Evolutionary conservation across 2,329 filamentous ascomycete genomes (phyloP), one percentile per base, ranked within the genome.

Genomic region (Sporothrix brunneoviolacea): DNA sequence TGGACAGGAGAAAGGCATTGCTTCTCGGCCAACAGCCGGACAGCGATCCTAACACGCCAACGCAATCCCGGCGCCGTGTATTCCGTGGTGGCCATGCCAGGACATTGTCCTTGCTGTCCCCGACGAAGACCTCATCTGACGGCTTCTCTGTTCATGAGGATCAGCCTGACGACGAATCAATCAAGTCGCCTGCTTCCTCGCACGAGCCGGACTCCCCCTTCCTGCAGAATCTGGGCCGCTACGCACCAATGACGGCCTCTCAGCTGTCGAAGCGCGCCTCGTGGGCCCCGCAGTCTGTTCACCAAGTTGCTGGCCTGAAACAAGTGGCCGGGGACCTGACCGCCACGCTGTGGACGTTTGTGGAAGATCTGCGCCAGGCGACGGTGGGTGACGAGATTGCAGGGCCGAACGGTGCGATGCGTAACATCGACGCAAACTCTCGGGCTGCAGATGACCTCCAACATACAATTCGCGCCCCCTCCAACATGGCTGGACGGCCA

Each of bases 321-420:
- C 88, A 93, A 65, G 84, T 95, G 67, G 87, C 91, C 15, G 86
- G 88, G 53, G 93, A 96, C 67, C 83, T 98, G 66, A 88, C 84
- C 64, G 82, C 93, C 46, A 91, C 93, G 2, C 71, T 98, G 43
- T 91, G 87, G 82, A 95, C 88, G 1, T 98, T 98, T 67, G 82
- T 95, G 53, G 93, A 97, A 65, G 93, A 98, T 63, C 82, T 98
- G 42, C 80, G 91, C 58, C 93, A 97, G 68, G 94, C 91, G 13
- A 95, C 93, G 0, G 90, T 98, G 7, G 93, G 93, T 21, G 93
- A 98, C 49, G 93, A 98, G 70, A 88, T 89, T 55, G 82, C 75
- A 54, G 83, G 81, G 13, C 54, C 59, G 16, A 57, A 59, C 10
- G 36, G 50, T 4, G 44, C 40, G 10, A 54, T 62, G 42, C 57